phyloP scores from a whole-genome alignment of 805 yeast genomes.

The Metschnikowia gelsemii region DNA sequence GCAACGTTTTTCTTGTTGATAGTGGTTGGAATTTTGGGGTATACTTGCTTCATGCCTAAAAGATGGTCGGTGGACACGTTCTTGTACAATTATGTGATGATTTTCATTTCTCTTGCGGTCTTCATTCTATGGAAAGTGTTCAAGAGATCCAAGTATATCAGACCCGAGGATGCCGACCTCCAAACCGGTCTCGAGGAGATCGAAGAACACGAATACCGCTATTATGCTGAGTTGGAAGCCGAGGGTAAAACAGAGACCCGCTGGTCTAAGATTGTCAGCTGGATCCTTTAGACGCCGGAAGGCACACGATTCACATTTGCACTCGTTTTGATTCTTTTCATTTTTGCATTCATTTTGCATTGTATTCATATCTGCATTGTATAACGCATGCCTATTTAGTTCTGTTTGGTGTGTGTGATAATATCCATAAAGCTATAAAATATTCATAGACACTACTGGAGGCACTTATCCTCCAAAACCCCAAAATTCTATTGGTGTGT shows the following conservation, averaged over 20 bases:
- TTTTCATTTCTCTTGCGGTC: conserved; percentile 46
- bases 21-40: conserved; percentile 62
- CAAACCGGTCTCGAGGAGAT: conserved; percentile 45
- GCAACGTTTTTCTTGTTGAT: conserved; percentile 35
- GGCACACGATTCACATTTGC: no score
- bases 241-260: conserved; percentile 18
- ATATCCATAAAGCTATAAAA: no score
- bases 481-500: neutral
- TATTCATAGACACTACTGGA: no score
- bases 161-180: conserved; percentile 48
- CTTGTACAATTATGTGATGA: conserved; percentile 69
- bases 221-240: conserved; percentile 36
- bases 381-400: no score
- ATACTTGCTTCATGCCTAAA: conserved; percentile 66
- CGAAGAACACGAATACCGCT: conserved; percentile 49
- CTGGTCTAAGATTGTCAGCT: conserved; percentile 15
- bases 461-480: no score
- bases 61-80: conserved; percentile 61
- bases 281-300: conserved; percentile 20
- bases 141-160: conserved; percentile 38
- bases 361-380: no score
- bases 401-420: no score
- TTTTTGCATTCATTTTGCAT: no score
- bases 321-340: no score
- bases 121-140: conserved; percentile 37